A percentile compares a stretch with the other conserved stretches of the same genome.
Conservation (phyloP, 441 rosid species). For the Pelargonium citronellum region DNA sequence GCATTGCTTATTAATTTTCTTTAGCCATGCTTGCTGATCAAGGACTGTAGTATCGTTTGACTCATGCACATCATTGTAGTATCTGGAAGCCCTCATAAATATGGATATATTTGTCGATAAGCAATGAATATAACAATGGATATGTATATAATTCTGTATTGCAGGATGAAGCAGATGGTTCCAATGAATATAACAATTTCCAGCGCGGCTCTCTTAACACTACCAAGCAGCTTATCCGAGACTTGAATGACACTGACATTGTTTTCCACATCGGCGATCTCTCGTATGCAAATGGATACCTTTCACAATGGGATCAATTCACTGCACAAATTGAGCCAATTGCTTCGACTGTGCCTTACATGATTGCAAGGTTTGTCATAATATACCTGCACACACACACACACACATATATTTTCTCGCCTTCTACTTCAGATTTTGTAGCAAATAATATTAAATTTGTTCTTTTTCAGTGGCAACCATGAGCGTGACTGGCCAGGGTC, state of each 20-base stretch:
- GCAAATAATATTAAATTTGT: background rate
- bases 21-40: background rate
- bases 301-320: slow-evolving; percentile 98
- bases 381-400: background rate
- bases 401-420: slow-evolving; percentile 15
- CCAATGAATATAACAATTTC: slow-evolving; percentile 72
- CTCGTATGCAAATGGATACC: slow-evolving; percentile 74
- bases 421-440: background rate
- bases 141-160: background rate
- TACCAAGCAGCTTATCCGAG: slow-evolving; percentile 68
- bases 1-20: background rate
- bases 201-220: slow-evolving; percentile 87
- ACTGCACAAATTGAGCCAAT: slow-evolving; percentile 87
- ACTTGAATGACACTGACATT: slow-evolving; percentile 55
- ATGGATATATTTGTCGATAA: too few relatives aligned
- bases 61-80: too few relatives aligned
- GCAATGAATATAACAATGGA: too few relatives aligned
- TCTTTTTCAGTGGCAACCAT: slow-evolving; percentile 62
- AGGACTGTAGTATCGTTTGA: too few relatives aligned
- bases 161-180: slow-evolving; percentile 90
- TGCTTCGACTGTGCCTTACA: slow-evolving; percentile 68
- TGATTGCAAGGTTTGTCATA: slow-evolving; percentile 63
- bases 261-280: slow-evolving; percentile 92
- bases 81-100: too few relatives aligned
- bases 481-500: slow-evolving; percentile 85